Base-by-base conservation (phyloP, 371 early-diverging fungal genomes). In the Syncephalastrum monosporum region DNA sequence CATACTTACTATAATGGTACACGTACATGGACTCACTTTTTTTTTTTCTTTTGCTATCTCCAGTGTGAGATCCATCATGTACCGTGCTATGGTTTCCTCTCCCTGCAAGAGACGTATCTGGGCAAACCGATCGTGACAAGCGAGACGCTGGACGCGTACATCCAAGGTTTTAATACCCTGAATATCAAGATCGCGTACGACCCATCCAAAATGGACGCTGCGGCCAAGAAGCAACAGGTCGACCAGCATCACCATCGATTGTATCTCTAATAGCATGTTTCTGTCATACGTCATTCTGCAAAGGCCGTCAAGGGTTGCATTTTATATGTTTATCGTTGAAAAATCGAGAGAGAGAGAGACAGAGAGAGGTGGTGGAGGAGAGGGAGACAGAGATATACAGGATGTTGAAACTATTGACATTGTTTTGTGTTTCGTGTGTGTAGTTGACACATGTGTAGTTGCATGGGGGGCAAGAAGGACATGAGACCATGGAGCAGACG, bases 41-140 rank as follows among this genome's bases (percentile, higher is more conserved):
- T 33, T 29, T 7, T 29, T 29, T 29, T 7, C 3, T 29, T 3
- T 24, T 13, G 12, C 13, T 16, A 1, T 61, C 21, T 21, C 21
- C 21, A 79, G 79, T 74, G 75, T 53, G 79, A 79, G 54, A 66
- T 79, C 5, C 65, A 67, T 54, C 47, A 57, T 23, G 65, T 79
- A 29, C 62, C 72, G 12, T 71, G 75, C 44, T 68, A 71, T 38
- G 56, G 63, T 45, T 47, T 79, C n/a, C 58, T 75, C 57, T 61
- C 67, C 19, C 61, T 75, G 47, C 79, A 79, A 51, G 76, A 75
- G 53, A 69, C 69, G 1, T 53, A 71, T n/a, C 65, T 73, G 24
- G 79, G 76, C 16, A 69, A 72, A 46, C 50, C 60, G 12, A 61
- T 79, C 10, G 64, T 79, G 8, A 74, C 74, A 14, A 23, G 46